Conservation (phyloP, 2,329 filamentous ascomycete genomes). For the Fusarium proliferatum region DNA sequence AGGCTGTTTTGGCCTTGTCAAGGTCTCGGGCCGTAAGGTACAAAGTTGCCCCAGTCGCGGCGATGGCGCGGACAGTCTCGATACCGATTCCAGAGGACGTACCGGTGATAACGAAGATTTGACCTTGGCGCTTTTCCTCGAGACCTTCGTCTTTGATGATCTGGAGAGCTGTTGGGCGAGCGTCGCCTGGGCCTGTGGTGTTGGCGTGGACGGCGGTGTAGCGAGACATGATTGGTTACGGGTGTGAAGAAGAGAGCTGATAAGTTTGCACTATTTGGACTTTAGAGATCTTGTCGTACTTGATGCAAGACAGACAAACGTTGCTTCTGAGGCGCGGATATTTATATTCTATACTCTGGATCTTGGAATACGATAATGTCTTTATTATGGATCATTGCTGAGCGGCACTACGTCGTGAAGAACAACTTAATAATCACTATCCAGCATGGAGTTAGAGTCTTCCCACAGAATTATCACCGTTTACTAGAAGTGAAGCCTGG, state of each 20-base stretch:
- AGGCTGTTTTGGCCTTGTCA: conserved; percentile 21
- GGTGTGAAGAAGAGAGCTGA: fast-evolving
- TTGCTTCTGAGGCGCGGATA: no score
- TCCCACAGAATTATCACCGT: fast-evolving
- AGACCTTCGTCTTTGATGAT: conserved; percentile 51
- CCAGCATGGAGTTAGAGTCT: fast-evolving
- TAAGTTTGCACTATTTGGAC: fast-evolving
- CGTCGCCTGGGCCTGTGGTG: conserved; percentile 43
- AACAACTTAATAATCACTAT: not conserved
- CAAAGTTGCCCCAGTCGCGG: conserved; percentile 48
- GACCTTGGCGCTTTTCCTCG: conserved; percentile 48
- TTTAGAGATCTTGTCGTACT: fast-evolving
- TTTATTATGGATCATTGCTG: not conserved
- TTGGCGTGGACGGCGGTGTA: not conserved
- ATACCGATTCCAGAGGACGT: conserved; percentile 56
- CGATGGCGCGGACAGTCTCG: conserved; percentile 57
- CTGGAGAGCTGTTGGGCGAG: conserved; percentile 53
- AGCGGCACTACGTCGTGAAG: fast-evolving
- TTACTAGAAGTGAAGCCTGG: no score
- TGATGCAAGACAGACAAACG: fast-evolving
- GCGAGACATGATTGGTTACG: not conserved
- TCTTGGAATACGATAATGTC: no score
- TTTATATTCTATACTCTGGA: no score
- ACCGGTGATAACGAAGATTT: conserved; percentile 56
- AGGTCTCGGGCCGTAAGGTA: conserved; percentile 35